phyloP scores from a whole-genome alignment of 176 grass and related monocot species.

The Dendrocalamus sinicus region DNA sequence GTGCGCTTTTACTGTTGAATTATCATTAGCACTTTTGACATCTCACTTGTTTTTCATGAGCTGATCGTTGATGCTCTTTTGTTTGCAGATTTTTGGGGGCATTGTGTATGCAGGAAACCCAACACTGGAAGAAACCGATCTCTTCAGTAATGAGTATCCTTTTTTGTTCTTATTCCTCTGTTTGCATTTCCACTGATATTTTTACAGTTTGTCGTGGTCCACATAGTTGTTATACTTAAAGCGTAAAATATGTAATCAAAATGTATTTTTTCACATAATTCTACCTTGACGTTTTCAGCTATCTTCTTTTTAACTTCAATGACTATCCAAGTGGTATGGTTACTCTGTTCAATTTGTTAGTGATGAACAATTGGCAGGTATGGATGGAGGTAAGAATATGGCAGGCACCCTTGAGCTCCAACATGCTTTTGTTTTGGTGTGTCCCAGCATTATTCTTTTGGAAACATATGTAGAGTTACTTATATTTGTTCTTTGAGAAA shows the following conservation, averaged over 20 bases:
- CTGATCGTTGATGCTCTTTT: constrained; percentile 30
- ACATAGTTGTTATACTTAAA: constrained; percentile 32
- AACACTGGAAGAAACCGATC: constrained; percentile 71
- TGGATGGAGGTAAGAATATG: constrained; percentile 87
- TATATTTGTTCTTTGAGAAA: background rate
- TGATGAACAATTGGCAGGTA: constrained; percentile 89
- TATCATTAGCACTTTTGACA: constrained; percentile 27
- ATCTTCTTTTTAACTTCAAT: constrained; percentile 98
- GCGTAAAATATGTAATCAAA: constrained; percentile 5
- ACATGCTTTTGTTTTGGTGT: background rate
- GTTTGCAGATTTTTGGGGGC: constrained; percentile 92
- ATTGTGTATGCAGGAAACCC: constrained; percentile 81
- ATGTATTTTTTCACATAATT: constrained; percentile 32
- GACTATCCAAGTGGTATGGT: constrained; percentile 99
- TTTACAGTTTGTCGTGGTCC: constrained; percentile 21
- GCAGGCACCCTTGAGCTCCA: background rate
- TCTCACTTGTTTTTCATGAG: constrained; percentile 27
- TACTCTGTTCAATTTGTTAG: constrained; percentile 95
- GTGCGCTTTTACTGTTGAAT: background rate
- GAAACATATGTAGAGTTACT: background rate
- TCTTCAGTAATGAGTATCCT: constrained; percentile 87
- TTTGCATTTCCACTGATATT: background rate
- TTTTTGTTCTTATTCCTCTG: constrained; percentile 22
- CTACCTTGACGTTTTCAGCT: constrained; percentile 74
- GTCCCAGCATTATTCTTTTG: too few species aligned